phyloP scores from a whole-genome alignment of 2,329 filamentous ascomycete genomes.

The Cladophialophora exuberans region DNA sequence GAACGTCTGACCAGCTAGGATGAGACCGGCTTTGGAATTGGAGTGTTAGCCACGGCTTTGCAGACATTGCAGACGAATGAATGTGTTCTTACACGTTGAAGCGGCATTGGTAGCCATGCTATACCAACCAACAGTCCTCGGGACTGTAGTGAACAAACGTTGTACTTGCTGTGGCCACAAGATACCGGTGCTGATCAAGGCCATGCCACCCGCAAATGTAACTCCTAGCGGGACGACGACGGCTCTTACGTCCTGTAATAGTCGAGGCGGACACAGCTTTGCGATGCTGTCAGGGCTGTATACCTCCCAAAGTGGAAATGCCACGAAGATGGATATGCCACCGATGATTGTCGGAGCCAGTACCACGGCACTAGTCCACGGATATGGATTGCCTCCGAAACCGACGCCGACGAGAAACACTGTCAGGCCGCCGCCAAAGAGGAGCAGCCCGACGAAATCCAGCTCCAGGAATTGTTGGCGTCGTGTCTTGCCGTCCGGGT shows the following conservation, averaged over 20 bases:
- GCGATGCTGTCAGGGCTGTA: slow-evolving; percentile 11
- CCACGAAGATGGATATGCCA: slow-evolving; percentile 14
- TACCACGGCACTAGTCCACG: slow-evolving; percentile 21
- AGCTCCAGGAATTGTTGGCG: slow-evolving; percentile 25
- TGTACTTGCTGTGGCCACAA: slow-evolving; percentile 21
- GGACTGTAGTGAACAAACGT: slow-evolving; percentile 18
- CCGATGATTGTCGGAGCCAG: slow-evolving; percentile 16
- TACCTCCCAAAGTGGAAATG: slow-evolving; percentile 21
- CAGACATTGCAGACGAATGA: neutral
- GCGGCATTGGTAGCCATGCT: slow-evolving; percentile 4
- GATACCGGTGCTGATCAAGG: slow-evolving; percentile 11
- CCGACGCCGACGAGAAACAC: slow-evolving; percentile 25
- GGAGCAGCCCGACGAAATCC: slow-evolving; percentile 27
- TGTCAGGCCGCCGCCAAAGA: slow-evolving; percentile 26
- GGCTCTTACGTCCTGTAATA: slow-evolving; percentile 11
- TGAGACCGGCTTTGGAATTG: slow-evolving; percentile 9
- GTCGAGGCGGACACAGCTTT: slow-evolving; percentile 20
- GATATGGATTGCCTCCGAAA: slow-evolving; percentile 28
- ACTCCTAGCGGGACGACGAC: slow-evolving; percentile 10
- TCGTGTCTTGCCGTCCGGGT: slow-evolving; percentile 21
- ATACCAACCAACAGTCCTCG: slow-evolving; percentile 19
- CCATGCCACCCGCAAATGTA: slow-evolving; percentile 10
- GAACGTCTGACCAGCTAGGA: slow-evolving; percentile 13
- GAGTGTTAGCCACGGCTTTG: slow-evolving; percentile 1
- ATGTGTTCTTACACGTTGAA: slow-evolving; percentile 14